phyloP scores from a whole-genome alignment of 352 stramenopile genomes.

The Peronospora destructor region DNA sequence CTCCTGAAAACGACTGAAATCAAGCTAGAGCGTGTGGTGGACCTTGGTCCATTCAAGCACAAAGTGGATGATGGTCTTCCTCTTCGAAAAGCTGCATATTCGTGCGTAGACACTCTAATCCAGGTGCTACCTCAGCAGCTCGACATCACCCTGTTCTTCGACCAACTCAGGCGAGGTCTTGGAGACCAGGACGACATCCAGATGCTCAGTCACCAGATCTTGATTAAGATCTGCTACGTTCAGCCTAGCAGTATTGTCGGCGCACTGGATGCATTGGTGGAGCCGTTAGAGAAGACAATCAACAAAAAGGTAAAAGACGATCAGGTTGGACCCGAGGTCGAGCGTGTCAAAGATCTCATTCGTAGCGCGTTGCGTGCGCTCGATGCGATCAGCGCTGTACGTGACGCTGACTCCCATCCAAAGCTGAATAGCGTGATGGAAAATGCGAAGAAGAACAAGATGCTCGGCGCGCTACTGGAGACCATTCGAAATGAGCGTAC shows the following conservation, averaged over 20 bases:
- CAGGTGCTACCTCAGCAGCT: slow-evolving; percentile 90
- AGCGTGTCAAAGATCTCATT: slow-evolving; percentile 94
- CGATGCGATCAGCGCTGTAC: slow-evolving; percentile 63
- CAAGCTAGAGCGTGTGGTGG: slow-evolving; percentile 94
- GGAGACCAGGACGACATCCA: slow-evolving; percentile 95
- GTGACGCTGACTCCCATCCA: slow-evolving; percentile 65
- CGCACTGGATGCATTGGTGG: slow-evolving; percentile 85
- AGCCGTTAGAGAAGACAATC: slow-evolving; percentile 91
- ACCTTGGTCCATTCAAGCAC: slow-evolving; percentile 98
- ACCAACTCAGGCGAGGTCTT: slow-evolving; percentile 88
- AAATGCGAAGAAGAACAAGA: slow-evolving; percentile 61
- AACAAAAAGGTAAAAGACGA: slow-evolving; percentile 94
- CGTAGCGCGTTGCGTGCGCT: slow-evolving; percentile 90
- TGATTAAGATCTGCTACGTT: slow-evolving; percentile 90
- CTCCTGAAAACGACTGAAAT: slow-evolving; percentile 89
- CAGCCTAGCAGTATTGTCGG: slow-evolving; percentile 78
- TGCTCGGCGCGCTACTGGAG: slow-evolving; percentile 52
- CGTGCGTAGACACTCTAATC: slow-evolving; percentile 93
- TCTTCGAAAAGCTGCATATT: slow-evolving; percentile 88
- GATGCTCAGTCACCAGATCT: slow-evolving; percentile 94
- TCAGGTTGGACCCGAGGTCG: slow-evolving; percentile 92
- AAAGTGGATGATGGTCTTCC: slow-evolving; percentile 90
- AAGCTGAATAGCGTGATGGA: slow-evolving; percentile 61
- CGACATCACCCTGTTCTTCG: slow-evolving; percentile 89
- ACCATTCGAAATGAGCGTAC: slow-evolving; percentile 52